Evolutionary conservation across 1,284 basidiomycete genomes (phyloP).

Genomic region (Ganoderma sinense): DNA sequence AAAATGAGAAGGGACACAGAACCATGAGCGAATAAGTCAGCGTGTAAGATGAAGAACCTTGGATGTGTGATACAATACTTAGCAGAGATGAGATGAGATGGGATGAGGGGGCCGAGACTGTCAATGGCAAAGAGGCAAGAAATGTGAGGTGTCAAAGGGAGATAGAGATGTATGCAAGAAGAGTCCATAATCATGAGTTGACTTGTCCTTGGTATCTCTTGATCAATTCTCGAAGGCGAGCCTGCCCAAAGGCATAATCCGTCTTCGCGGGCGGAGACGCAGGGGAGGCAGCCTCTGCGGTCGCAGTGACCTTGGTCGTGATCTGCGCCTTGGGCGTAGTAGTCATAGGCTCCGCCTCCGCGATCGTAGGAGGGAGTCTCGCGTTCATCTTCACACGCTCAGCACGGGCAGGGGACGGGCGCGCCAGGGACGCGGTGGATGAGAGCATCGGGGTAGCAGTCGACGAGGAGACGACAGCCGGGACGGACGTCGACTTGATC

Average conservation of each 20-base stretch:
- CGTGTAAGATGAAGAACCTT: conserved; percentile 9
- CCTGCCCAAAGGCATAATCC: conserved; percentile 77
- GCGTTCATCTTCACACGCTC: conserved; percentile 33
- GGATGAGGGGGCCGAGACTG: not conserved
- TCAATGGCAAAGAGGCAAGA: conserved; percentile 3
- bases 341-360: conserved; percentile 36
- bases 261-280: conserved; percentile 36
- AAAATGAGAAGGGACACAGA: not conserved
- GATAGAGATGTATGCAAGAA: conserved; percentile 9
- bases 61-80: conserved; percentile 1
- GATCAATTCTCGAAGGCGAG: conserved; percentile 77
- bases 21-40: conserved; percentile 27
- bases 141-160: not conserved
- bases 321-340: not conserved
- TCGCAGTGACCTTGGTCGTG: not conserved
- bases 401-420: conserved; percentile 43
- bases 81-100: not conserved
- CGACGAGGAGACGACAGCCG: conserved; percentile 72
- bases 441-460: conserved; percentile 75
- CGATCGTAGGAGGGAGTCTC: conserved; percentile 43
- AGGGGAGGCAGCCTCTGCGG: conserved; percentile 14
- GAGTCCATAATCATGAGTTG: conserved; percentile 22
- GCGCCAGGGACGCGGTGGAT: conserved; percentile 75
- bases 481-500: conserved; percentile 64
- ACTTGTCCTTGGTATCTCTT: conserved; percentile 72